These are phyloP conservation scores for Ceratocystis eucalypticola DNA, from an alignment of 2,329 filamentous ascomycete genomes.

Conservation along the genomic window DNA sequence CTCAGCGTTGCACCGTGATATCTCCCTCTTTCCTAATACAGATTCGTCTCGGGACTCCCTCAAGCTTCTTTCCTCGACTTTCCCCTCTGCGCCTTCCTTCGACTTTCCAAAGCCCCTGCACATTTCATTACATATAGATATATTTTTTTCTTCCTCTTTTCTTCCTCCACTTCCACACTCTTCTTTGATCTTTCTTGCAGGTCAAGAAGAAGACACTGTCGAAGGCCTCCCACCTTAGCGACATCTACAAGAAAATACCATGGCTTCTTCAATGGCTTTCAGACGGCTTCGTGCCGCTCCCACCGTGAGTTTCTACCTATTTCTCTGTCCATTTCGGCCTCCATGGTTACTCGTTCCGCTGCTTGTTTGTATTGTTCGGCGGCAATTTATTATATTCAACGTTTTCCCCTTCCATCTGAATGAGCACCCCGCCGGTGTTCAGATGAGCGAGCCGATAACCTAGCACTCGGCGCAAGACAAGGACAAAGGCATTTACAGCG, in stretches of 20 bases:
- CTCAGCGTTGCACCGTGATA: neutral
- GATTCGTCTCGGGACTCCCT: conserved; percentile 1
- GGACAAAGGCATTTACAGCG: neutral
- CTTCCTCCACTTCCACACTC: neutral
- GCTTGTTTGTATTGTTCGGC: neutral
- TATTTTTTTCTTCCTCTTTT: conserved; percentile 10
- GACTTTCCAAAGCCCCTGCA: neutral
- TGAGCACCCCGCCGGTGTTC: neutral
- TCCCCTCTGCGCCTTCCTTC: conserved; percentile 13
- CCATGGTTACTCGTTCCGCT: conserved; percentile 20
- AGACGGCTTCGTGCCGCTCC: conserved; percentile 44
- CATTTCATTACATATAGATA: conserved; percentile 12
- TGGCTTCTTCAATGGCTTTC: conserved; percentile 52
- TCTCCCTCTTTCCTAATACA: neutral
- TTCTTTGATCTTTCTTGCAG: conserved; percentile 5
- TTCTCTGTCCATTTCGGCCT: conserved; percentile 17
- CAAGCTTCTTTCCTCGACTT: conserved; percentile 7
- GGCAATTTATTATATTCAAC: neutral
- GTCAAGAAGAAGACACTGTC: conserved; percentile 3
- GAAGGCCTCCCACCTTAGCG: conserved; percentile 2
- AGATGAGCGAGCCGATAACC: neutral
- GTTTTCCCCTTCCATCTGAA: neutral
- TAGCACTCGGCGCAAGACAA: neutral
- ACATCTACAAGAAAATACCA: conserved; percentile 23
- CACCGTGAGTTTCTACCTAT: conserved; percentile 34